Conservation (phyloP, 345 rosid species). For the Raphanus raphanistrum region DNA sequence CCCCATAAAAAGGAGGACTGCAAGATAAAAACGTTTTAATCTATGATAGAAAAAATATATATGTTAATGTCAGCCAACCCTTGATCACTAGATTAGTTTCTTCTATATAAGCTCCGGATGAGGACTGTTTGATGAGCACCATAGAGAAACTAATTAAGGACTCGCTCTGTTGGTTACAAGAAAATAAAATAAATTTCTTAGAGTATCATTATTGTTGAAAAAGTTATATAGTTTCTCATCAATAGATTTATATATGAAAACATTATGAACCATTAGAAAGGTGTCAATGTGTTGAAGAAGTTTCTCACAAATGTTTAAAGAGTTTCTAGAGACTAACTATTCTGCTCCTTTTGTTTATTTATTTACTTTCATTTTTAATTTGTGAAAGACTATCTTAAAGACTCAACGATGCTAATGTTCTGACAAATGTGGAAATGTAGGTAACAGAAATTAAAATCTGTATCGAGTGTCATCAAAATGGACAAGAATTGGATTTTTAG, state of each 20-base stretch:
- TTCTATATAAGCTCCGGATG: background rate
- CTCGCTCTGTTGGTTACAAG: background rate
- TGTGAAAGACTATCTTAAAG: background rate
- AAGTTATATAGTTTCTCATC: background rate
- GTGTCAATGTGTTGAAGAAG: background rate
- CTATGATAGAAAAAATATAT: background rate
- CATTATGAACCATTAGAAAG: background rate
- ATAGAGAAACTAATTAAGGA: background rate
- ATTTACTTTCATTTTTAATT: background rate
- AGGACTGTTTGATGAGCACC: background rate
- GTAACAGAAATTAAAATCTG: background rate
- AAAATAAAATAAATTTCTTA: background rate
- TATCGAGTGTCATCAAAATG: background rate
- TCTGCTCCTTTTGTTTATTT: background rate
- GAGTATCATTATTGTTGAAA: background rate
- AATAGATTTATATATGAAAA: background rate
- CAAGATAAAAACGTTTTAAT: constrained; percentile 17
- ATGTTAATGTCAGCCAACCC: background rate
- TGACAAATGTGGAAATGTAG: background rate
- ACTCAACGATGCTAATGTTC: background rate
- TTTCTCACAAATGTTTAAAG: background rate
- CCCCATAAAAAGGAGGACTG: constrained; percentile 98
- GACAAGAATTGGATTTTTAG: background rate
- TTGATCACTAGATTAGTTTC: background rate
- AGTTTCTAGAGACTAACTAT: background rate